phyloP scores from a whole-genome alignment of 164 flowering plant genomes.

The Stephania japonica region DNA sequence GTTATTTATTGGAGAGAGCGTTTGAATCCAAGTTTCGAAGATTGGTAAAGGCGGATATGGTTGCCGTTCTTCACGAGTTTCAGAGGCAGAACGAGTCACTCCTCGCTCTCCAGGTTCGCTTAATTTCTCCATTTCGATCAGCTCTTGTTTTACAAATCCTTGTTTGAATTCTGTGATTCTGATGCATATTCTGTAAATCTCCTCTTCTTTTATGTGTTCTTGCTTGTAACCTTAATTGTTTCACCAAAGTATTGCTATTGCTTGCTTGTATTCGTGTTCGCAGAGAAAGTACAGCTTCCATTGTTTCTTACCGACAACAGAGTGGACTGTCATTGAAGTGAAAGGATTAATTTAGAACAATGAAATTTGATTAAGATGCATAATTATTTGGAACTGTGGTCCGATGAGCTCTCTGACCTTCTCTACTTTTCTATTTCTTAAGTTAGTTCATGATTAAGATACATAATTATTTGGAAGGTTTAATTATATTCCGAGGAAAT shows the following conservation, averaged over 20 bases:
- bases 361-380: background rate
- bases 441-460: too few relatives aligned
- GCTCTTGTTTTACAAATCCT: background rate
- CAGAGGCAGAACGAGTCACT: constrained; percentile 56
- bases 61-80: constrained; percentile 67
- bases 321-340: too few relatives aligned
- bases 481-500: too few relatives aligned
- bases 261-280: background rate
- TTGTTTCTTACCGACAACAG: background rate
- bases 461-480: too few relatives aligned
- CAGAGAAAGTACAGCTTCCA: background rate
- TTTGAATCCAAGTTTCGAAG: constrained; percentile 40
- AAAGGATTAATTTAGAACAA: background rate
- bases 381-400: background rate
- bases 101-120: constrained; percentile 54
- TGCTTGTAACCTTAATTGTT: too few relatives aligned
- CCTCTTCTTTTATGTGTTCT: too few relatives aligned
- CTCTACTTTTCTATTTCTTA: background rate
- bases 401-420: background rate
- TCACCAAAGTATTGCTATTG: background rate
- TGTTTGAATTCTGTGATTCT: background rate
- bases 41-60: constrained; percentile 56
- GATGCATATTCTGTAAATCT: too few relatives aligned
- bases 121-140: too few relatives aligned
- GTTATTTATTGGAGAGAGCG: constrained; percentile 22